These are phyloP conservation scores for Melampsora occidentalis DNA, from an alignment of 1,284 basidiomycete species.

Conservation along the genomic window DNA sequence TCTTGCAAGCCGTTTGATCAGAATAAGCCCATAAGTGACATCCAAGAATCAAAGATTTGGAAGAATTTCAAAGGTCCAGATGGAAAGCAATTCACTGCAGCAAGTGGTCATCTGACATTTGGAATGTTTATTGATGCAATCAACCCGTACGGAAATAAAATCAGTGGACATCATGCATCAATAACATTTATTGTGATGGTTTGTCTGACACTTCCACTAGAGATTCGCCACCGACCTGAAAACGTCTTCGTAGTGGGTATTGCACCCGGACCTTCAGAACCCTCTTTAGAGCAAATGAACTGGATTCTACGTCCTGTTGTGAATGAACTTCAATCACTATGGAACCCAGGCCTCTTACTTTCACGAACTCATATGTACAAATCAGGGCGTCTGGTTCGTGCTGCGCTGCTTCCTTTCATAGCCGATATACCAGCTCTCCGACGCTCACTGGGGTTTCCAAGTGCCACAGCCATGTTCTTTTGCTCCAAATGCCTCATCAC, in stretches of 20 bases:
- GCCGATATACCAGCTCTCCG: constrained; percentile 43
- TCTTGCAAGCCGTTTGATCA: constrained; percentile 11
- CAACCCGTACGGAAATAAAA: no score
- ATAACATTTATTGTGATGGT: no score
- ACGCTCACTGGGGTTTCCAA: constrained; percentile 30
- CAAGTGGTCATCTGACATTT: no score
- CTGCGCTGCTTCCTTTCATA: constrained; percentile 35
- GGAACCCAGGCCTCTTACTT: constrained; percentile 49
- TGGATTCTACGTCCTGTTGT: constrained; percentile 51
- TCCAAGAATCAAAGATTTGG: constrained; percentile 27
- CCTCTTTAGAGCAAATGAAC: no score
- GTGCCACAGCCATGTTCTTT: constrained; percentile 8
- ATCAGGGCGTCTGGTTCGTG: not conserved
- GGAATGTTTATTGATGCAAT: no score
- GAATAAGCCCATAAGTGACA: constrained; percentile 11
- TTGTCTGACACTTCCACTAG: no score
- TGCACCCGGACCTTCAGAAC: no score
- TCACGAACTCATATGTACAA: not conserved
- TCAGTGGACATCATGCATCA: no score
- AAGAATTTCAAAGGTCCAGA: not conserved
- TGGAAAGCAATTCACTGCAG: no score
- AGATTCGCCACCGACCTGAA: no score
- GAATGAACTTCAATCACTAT: constrained; percentile 51
- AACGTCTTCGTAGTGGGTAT: no score
- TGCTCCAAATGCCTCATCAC: constrained; percentile 30